Percentiles rank a stretch among this genome's conserved stretches.
These are phyloP conservation scores for Lactarius deliciosus DNA, from an alignment of 768 basidiomycete species.

Conservation along the genomic window DNA sequence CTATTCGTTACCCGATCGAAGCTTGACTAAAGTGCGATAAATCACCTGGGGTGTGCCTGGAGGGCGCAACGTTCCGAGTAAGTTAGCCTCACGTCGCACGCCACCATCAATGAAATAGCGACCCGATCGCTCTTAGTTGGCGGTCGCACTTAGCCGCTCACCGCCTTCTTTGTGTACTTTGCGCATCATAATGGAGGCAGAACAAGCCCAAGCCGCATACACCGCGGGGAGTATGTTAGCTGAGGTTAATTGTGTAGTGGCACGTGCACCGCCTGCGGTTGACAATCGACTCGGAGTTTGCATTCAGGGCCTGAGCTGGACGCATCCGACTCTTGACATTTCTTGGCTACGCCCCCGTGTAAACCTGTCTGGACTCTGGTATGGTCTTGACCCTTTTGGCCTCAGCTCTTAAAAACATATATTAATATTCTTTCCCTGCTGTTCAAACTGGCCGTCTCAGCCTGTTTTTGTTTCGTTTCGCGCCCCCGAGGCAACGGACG, in stretches of 20 bases:
- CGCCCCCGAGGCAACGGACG: background rate
- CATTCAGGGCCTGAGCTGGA: background rate
- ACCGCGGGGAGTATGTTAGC: background rate
- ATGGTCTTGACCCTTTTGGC: slow-evolving; percentile 9
- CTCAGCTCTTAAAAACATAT: background rate
- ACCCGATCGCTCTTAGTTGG: background rate
- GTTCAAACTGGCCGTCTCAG: slow-evolving; percentile 12
- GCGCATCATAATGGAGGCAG: background rate
- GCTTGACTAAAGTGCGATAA: background rate
- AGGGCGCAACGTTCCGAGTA: background rate
- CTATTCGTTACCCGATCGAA: background rate
- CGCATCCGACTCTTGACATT: background rate
- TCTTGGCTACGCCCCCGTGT: slow-evolving; percentile 5
- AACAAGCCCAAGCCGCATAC: background rate
- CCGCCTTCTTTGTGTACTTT: background rate
- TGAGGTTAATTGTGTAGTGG: background rate
- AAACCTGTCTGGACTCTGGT: slow-evolving; percentile 11
- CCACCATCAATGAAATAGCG: background rate
- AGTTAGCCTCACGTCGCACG: background rate
- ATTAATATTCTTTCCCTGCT: slow-evolving; percentile 5
- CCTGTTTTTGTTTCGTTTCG: background rate
- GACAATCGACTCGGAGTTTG: background rate
- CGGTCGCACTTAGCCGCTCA: background rate
- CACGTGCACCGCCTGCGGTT: background rate
- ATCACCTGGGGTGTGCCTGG: background rate